These are phyloP conservation scores for Kwoniella heveanensis DNA, from an alignment of 768 basidiomycete species.

Conservation along the genomic window DNA sequence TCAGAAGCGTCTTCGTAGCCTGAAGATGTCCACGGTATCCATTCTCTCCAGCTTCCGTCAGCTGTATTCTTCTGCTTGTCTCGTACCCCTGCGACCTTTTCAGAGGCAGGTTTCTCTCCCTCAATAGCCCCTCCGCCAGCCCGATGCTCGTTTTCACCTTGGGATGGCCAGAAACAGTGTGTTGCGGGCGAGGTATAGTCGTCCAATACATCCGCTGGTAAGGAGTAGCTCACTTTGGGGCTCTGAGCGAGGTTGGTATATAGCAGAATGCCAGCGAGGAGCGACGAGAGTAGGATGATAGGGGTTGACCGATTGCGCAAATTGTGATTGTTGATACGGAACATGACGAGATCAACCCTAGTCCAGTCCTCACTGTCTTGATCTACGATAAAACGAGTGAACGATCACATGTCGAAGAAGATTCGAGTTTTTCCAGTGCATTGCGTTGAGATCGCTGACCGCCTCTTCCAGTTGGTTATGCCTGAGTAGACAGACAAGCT, in stretches of 20 bases:
- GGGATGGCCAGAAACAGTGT: constrained; percentile 26
- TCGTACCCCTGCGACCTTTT: neutral
- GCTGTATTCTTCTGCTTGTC: neutral
- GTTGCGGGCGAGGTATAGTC: constrained; percentile 30
- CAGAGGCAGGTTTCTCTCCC: no score
- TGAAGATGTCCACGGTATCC: constrained; percentile 14
- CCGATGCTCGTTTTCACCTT: neutral
- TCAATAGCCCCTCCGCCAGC: no score
- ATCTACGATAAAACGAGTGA: no score
- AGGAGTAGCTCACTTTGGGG: constrained; percentile 7
- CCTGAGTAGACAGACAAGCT: no score
- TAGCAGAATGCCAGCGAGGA: neutral
- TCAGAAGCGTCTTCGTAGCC: neutral
- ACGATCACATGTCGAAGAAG: no score
- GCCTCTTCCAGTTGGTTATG: no score
- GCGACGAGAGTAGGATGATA: neutral
- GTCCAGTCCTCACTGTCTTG: no score
- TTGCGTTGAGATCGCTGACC: no score
- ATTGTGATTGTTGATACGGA: neutral
- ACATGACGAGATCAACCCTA: neutral
- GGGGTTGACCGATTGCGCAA: neutral
- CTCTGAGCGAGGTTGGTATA: neutral
- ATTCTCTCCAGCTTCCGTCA: constrained; percentile 3
- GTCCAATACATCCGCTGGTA: constrained; percentile 13
- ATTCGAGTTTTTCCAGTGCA: no score